phyloP scores from a whole-genome alignment of 2,329 filamentous ascomycete genomes.

The Parastagonospora avenae region DNA sequence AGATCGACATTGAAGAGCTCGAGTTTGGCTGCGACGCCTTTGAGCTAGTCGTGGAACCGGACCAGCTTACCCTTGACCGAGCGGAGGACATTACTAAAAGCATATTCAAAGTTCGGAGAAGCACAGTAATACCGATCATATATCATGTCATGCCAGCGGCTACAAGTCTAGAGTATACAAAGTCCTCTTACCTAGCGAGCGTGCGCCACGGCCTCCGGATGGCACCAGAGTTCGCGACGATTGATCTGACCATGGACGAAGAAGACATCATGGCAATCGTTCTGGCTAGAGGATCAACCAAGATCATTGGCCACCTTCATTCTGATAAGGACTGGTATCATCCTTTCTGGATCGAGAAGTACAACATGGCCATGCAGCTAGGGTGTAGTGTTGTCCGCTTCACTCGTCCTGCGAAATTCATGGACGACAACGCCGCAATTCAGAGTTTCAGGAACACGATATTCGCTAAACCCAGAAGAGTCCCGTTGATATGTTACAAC shows the following conservation, averaged over 20 bases:
- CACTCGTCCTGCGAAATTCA: conserved; percentile 60
- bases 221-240: conserved; percentile 64
- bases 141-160: conserved; percentile 43
- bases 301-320: conserved; percentile 64
- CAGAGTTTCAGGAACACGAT: conserved; percentile 60
- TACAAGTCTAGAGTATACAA: conserved; percentile 21
- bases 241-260: conserved; percentile 65
- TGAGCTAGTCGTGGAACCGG: conserved; percentile 61
- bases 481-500: conserved; percentile 68
- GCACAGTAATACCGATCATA: conserved; percentile 59
- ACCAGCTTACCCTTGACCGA: conserved; percentile 25
- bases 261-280: conserved; percentile 58
- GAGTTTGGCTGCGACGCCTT: conserved; percentile 70
- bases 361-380: conserved; percentile 61
- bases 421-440: conserved; percentile 68
- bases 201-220: conserved; percentile 66
- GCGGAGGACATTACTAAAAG: conserved; percentile 59
- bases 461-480: conserved; percentile 49
- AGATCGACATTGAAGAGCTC: conserved; percentile 67
- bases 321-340: conserved; percentile 62
- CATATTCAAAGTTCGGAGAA: conserved; percentile 64
- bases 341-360: conserved; percentile 60
- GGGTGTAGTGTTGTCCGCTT: conserved; percentile 69
- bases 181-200: conserved; percentile 58
- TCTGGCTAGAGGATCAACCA: conserved; percentile 59